A percentile compares a stretch with the other conserved stretches of the same genome.
Evolutionary conservation across 331 rosid species (phyloP).

Genomic region (Cucumis variabilis): DNA sequence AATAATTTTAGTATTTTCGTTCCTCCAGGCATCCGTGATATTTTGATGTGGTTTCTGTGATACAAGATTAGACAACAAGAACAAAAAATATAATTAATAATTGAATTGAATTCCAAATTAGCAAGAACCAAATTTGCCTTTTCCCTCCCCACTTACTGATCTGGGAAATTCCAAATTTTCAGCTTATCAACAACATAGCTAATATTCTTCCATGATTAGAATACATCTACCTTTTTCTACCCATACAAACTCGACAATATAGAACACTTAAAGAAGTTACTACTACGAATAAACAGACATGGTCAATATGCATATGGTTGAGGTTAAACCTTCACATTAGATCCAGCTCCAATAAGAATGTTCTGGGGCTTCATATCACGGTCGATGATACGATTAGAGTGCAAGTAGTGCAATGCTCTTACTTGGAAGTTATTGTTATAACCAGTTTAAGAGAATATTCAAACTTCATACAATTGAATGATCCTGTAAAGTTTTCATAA

Average conservation of each 20-base stretch:
- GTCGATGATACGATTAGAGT: slow-evolving; percentile 94
- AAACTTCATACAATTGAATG: background rate
- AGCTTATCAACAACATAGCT: background rate
- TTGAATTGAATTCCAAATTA: too few species aligned
- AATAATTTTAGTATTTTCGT: too few species aligned
- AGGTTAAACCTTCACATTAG: too few species aligned
- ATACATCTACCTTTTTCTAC: background rate
- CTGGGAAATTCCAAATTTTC: background rate
- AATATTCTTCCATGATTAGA: slow-evolving; percentile 12
- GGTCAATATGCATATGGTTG: too few species aligned
- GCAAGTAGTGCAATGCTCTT: slow-evolving; percentile 89
- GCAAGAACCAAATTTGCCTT: background rate
- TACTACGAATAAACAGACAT: too few species aligned
- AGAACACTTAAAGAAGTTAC: too few species aligned
- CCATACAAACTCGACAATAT: background rate
- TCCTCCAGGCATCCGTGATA: too few species aligned
- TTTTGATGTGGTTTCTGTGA: too few species aligned
- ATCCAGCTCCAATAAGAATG: too few species aligned
- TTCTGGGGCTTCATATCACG: slow-evolving; percentile 99
- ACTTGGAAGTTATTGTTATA: slow-evolving; percentile 59
- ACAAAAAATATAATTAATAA: too few species aligned
- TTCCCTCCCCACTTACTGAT: slow-evolving; percentile 9
- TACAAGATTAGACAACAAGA: too few species aligned
- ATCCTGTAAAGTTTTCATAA: slow-evolving; percentile 22
- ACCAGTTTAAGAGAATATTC: slow-evolving; percentile 1